Percentiles rank a stretch among this genome's conserved stretches.
phyloP scores from a whole-genome alignment of 2,329 filamentous ascomycete genomes.

The Colletotrichum tabaci region DNA sequence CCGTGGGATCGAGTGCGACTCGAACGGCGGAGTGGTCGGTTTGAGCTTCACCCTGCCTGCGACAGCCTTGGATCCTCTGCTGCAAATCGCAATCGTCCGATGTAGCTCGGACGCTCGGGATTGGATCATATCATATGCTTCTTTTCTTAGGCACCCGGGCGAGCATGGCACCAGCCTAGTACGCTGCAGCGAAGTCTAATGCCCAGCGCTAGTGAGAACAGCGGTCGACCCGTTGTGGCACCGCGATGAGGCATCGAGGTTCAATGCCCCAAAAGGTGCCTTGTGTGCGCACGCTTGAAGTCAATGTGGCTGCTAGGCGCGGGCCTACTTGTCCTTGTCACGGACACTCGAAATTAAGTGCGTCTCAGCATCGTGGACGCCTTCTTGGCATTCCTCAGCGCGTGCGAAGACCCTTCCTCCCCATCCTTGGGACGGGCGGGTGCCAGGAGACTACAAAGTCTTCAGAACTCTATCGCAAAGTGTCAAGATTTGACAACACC shows the following conservation, averaged over 20 bases:
- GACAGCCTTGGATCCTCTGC: conserved; percentile 13
- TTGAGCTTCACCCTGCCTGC: conserved; percentile 25
- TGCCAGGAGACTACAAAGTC: background rate
- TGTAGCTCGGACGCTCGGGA: conserved; percentile 24
- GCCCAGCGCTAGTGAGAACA: conserved; percentile 20
- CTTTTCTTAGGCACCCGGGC: conserved; percentile 26
- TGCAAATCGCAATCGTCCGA: conserved; percentile 10
- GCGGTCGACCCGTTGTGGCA: conserved; percentile 18
- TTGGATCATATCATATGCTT: conserved; percentile 33
- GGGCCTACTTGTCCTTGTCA: conserved; percentile 20
- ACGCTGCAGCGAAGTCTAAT: conserved; percentile 15
- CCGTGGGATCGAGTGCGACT: conserved; percentile 27
- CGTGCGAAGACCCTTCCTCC: background rate
- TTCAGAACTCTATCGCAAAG: background rate
- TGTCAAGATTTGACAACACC: background rate
- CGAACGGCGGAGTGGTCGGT: conserved; percentile 19
- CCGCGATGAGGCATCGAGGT: conserved; percentile 3
- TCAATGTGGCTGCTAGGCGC: conserved; percentile 28
- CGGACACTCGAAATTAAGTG: conserved; percentile 30
- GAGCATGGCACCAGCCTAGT: conserved; percentile 21
- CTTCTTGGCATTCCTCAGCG: background rate
- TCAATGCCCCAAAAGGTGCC: background rate
- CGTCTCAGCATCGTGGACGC: conserved; percentile 27
- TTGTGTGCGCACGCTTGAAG: background rate
- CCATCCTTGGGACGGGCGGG: background rate